Conservation (phyloP, 176 grass and related monocot genomes). For the Dactylis glomerata region DNA sequence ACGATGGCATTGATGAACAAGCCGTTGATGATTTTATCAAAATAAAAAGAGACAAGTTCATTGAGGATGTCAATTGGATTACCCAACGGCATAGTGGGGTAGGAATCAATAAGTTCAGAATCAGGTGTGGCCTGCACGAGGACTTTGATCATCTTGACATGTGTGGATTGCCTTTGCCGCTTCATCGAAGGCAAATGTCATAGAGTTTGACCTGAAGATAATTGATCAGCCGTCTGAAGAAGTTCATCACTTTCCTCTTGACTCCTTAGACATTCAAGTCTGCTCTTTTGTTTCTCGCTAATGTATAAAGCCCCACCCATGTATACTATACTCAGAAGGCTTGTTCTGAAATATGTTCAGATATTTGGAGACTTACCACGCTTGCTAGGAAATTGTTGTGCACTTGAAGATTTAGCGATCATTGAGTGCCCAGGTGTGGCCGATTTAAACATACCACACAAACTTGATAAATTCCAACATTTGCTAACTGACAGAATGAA, state of each 20-base stretch:
- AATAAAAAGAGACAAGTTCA: neutral
- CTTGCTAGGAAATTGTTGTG: slow-evolving; percentile 1
- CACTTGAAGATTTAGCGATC: slow-evolving; percentile 12
- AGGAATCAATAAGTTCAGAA: neutral
- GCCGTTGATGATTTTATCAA: neutral
- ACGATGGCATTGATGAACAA: neutral
- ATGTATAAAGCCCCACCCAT: neutral
- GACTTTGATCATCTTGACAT: neutral
- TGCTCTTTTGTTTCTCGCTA: neutral
- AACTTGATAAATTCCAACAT: neutral
- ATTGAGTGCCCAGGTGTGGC: neutral
- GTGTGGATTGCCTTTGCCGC: slow-evolving; percentile 18
- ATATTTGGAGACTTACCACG: neutral
- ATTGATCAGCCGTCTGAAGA: neutral
- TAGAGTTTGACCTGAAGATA: neutral
- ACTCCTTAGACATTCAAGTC: slow-evolving; percentile 11
- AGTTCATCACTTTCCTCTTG: slow-evolving; percentile 1
- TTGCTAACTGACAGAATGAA: neutral
- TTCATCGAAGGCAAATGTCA: neutral
- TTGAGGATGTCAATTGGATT: neutral
- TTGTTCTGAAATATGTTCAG: neutral
- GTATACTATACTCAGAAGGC: slow-evolving; percentile 15
- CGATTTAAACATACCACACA: neutral
- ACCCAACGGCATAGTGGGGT: neutral
- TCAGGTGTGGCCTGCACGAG: neutral